Conservation (phyloP, 345 rosid species). For the Microthlaspi erraticum region DNA sequence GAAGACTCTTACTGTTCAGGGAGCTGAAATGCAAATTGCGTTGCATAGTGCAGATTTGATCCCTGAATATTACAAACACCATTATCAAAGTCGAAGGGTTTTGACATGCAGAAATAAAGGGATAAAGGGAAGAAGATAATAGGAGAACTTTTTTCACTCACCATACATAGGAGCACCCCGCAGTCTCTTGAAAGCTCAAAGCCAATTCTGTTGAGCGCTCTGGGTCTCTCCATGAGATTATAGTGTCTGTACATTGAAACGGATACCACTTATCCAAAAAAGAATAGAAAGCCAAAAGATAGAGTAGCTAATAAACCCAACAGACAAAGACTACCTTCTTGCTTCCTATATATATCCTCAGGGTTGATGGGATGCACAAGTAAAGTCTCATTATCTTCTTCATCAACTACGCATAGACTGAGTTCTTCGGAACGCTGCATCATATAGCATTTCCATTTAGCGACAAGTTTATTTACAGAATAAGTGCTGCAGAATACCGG, state of each 20-base stretch:
- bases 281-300: constrained; percentile 1
- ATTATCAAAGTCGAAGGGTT: constrained; percentile 14
- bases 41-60: constrained; percentile 81
- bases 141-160: constrained; percentile 31
- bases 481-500: constrained; percentile 23
- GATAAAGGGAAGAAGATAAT: neutral
- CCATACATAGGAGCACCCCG: constrained; percentile 95
- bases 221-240: constrained; percentile 98
- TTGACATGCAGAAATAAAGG: constrained; percentile 1
- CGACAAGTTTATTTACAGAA: constrained; percentile 3
- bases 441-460: constrained; percentile 33
- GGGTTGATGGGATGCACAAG: constrained; percentile 87
- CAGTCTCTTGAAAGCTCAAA: constrained; percentile 92
- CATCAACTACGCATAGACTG: constrained; percentile 84
- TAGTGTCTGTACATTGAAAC: constrained; percentile 67
- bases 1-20: constrained; percentile 70
- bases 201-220: constrained; percentile 90
- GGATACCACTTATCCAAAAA: constrained; percentile 29
- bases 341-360: constrained; percentile 94
- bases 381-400: constrained; percentile 88
- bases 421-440: constrained; percentile 89
- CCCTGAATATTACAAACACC: constrained; percentile 50
- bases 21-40: constrained; percentile 82
- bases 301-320: constrained; percentile 1
- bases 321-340: constrained; percentile 73